Evolutionary conservation across 306 rosid species (phyloP).

Genomic region (Echinosophora koreensis): DNA sequence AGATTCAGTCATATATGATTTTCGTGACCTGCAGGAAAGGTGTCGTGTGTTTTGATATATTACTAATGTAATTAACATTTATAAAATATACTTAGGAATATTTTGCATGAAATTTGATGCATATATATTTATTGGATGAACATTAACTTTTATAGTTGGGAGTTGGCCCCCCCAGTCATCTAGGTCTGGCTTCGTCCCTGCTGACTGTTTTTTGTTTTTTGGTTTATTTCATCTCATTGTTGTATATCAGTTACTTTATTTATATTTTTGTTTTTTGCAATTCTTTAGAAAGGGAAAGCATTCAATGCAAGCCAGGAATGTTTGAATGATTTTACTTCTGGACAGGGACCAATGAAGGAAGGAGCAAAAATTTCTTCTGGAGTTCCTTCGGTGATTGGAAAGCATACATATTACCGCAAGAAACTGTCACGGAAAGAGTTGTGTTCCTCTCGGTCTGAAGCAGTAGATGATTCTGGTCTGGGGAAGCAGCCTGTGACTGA

Average conservation of each 20-base stretch:
- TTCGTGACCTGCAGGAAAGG: too few relatives aligned
- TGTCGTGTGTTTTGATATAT: too few relatives aligned
- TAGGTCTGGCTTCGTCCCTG: too few relatives aligned
- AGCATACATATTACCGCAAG: constrained; percentile 71
- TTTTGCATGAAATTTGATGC: too few relatives aligned
- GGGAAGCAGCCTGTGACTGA: constrained; percentile 54
- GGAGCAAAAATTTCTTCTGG: constrained; percentile 47
- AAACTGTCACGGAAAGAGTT: constrained; percentile 55
- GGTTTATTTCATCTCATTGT: constrained; percentile 33
- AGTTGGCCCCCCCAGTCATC: too few relatives aligned
- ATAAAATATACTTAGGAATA: too few relatives aligned
- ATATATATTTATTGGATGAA: too few relatives aligned
- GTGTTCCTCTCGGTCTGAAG: constrained; percentile 50
- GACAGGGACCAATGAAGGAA: constrained; percentile 54
- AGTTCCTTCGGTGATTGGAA: constrained; percentile 55
- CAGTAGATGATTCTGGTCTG: constrained; percentile 46
- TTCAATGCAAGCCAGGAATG: constrained; percentile 39
- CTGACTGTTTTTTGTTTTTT: constrained; percentile 35
- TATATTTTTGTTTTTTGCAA: constrained; percentile 21
- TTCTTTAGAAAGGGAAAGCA: constrained; percentile 59
- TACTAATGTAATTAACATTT: too few relatives aligned
- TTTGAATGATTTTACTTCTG: constrained; percentile 43
- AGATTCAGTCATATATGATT: too few relatives aligned
- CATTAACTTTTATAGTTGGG: too few relatives aligned
- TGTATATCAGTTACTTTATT: constrained; percentile 18